A percentile compares a stretch with the other conserved stretches of the same genome.
phyloP scores from a whole-genome alignment of 129 eudicot genomes.

The Arctium minus region DNA sequence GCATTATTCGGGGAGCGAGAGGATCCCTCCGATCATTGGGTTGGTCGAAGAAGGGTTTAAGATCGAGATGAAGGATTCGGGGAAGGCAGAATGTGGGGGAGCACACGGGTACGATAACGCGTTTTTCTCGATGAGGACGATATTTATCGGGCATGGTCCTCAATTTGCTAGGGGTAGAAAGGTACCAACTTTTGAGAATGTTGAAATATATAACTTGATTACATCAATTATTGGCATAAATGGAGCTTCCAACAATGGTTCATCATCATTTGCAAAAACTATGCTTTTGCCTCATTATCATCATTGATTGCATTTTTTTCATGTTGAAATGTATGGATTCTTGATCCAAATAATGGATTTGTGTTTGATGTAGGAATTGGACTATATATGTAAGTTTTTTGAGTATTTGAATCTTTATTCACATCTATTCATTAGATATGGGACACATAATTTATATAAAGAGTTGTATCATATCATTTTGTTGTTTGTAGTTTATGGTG shows the following conservation, averaged over 20 bases:
- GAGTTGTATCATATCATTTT: background rate
- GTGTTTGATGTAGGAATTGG: background rate
- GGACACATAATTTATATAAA: no score
- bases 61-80: slow-evolving; percentile 47
- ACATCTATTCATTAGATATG: no score
- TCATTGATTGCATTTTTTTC: background rate
- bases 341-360: background rate
- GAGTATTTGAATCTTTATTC: background rate
- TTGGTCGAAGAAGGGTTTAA: slow-evolving; percentile 57
- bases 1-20: slow-evolving; percentile 60
- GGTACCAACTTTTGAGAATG: slow-evolving; percentile 77
- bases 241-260: slow-evolving; percentile 74
- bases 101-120: slow-evolving; percentile 77
- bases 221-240: slow-evolving; percentile 44
- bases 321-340: background rate
- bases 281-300: slow-evolving; percentile 37
- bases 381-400: background rate
- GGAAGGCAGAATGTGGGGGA: slow-evolving; percentile 61
- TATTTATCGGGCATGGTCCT: slow-evolving; percentile 76
- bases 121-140: slow-evolving; percentile 73
- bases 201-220: slow-evolving; percentile 61
- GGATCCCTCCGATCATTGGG: slow-evolving; percentile 74
- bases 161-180: slow-evolving; percentile 56
- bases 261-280: slow-evolving; percentile 38
- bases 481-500: background rate